Conservation (phyloP, 345 rosid species). For the Triadica sebifera region DNA sequence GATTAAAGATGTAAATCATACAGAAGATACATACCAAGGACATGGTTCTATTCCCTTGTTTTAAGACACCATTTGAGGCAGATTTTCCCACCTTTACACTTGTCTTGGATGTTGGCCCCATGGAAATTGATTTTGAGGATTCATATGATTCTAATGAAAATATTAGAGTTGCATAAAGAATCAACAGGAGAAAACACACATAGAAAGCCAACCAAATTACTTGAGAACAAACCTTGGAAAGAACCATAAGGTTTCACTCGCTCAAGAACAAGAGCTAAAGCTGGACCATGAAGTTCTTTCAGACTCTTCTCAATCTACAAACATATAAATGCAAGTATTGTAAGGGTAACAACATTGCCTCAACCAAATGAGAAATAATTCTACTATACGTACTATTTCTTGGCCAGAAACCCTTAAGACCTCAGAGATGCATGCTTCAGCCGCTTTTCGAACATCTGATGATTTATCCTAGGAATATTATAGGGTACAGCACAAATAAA, state of each 20-base stretch:
- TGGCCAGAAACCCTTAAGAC: conserved; percentile 80
- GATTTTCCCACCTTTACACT: conserved; percentile 58
- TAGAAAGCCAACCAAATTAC: conserved; percentile 14
- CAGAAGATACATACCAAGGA: conserved; percentile 51
- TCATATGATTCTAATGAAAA: conserved; percentile 54
- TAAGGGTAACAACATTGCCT: not conserved
- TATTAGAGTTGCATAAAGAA: conserved; percentile 20
- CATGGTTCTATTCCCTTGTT: conserved; percentile 57
- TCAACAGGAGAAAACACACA: not conserved
- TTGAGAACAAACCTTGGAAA: conserved; percentile 57
- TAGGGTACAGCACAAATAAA: not conserved
- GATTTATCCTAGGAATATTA: conserved; percentile 72
- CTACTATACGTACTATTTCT: conserved; percentile 50
- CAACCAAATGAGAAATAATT: conserved; percentile 12
- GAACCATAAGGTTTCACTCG: conserved; percentile 59
- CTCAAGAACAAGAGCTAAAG: conserved; percentile 76
- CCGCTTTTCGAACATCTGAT: conserved; percentile 94
- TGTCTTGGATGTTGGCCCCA: conserved; percentile 53
- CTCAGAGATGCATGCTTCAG: conserved; percentile 80
- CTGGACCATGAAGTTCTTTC: conserved; percentile 88
- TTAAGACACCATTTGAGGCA: conserved; percentile 60
- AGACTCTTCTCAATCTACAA: conserved; percentile 76
- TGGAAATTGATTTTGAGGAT: conserved; percentile 46
- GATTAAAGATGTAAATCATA: conserved; percentile 17
- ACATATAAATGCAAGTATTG: not conserved